Base-by-base conservation (phyloP, 2,329 filamentous ascomycete genomes). In the Sclerotinia sclerotiorum region DNA sequence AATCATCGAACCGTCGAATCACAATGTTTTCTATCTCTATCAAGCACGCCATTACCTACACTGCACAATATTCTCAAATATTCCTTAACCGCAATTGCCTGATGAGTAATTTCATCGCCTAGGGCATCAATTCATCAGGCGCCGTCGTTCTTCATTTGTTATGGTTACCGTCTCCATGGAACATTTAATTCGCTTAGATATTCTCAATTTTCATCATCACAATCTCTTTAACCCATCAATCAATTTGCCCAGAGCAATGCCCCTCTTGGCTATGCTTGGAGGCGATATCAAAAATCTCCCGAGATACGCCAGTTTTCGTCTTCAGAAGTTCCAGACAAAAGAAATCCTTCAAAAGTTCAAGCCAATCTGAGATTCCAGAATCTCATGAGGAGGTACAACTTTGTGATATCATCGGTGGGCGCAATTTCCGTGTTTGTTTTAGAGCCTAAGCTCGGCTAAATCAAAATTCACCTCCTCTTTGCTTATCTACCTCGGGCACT, bases 191-290 rank as follows among this genome's bases (percentile, higher is more conserved):
- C 60, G 60, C 60, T 24, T 51, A 39, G 29, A 27, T 19, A 39
- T 39, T 62, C 29, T 21, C 29, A n/a, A 51, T 39, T 62, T 17
- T 63, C n/a, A 11, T 51, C 32, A 57, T 35, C 54, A 56, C 19
- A n/a, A 35, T 56, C 35, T 56, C 54, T 35, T 56, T 39, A 35
- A 39, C 54, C 29, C 54, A 39, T 56, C 29, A 57, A 42, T 21
- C 21, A 8, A n/a, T 39, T 39, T 27, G 60, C 60, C 60, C 46
- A 63, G 60, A 63, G 60, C 60, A 63, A 63, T 63, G 60, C 60
- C 60, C 42, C 60, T 63, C 60, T 63, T 63, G 60, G 60, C 46
- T 42, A 39, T 42, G 60, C 60, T 51, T 63, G 46, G 60, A 42
- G 27, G 21, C 19, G 29, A 39, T 39, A 19, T 39, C 46, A 24